Evolutionary conservation across 805 yeast species (phyloP).

Genomic region (Scheffersomyces amazonensis): DNA sequence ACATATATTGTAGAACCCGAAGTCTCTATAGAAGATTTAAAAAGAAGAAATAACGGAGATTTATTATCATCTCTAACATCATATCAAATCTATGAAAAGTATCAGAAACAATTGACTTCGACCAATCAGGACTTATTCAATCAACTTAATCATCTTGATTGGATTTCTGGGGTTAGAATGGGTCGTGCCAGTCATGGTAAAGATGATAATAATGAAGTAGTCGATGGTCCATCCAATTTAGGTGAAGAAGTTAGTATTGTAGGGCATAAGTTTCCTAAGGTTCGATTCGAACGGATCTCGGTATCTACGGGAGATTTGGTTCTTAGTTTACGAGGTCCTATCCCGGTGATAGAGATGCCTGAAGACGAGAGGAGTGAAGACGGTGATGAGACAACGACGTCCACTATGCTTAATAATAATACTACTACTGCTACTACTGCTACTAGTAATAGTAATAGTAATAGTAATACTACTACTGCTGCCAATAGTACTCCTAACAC

Average conservation of each 20-base stretch:
- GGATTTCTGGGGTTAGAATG: slow-evolving; percentile 92
- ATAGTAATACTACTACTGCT: background rate
- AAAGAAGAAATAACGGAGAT: slow-evolving; percentile 28
- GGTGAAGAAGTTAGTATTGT: slow-evolving; percentile 91
- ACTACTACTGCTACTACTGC: background rate
- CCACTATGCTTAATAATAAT: background rate
- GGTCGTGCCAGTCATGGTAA: slow-evolving; percentile 49
- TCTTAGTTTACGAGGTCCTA: slow-evolving; percentile 69
- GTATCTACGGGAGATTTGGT: slow-evolving; percentile 81
- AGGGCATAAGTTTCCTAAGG: slow-evolving; percentile 85
- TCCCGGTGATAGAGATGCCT: slow-evolving; percentile 12
- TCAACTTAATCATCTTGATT: slow-evolving; percentile 68
- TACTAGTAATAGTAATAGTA: background rate
- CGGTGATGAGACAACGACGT: background rate
- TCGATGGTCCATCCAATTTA: slow-evolving; percentile 53
- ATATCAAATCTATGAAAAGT: slow-evolving; percentile 33
- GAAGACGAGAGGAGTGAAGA: too few relatives aligned
- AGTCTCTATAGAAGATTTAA: slow-evolving; percentile 27
- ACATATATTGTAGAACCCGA: slow-evolving; percentile 39
- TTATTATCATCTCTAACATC: slow-evolving; percentile 35
- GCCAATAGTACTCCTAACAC: slow-evolving; percentile 2
- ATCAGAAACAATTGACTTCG: slow-evolving; percentile 21
- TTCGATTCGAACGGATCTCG: slow-evolving; percentile 81
- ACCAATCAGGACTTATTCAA: slow-evolving; percentile 20
- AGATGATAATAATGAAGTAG: slow-evolving; percentile 13